phyloP scores from a whole-genome alignment of 805 yeast species.

The Lachancea nothofagi region DNA sequence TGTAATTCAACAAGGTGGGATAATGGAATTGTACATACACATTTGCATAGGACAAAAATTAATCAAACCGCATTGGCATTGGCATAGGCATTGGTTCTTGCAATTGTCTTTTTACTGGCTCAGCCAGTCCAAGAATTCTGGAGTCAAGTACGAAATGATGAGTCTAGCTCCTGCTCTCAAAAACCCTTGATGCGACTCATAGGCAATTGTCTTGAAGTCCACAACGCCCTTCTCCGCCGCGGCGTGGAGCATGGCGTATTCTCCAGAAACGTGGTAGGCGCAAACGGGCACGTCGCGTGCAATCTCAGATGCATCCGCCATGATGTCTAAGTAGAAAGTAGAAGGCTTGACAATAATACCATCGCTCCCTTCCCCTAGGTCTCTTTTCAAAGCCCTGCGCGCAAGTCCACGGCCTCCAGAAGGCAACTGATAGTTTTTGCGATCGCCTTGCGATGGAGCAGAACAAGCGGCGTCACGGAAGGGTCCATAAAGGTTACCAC shows the following conservation, averaged over 20 bases:
- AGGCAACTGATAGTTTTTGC: constrained; percentile 90
- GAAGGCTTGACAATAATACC: constrained; percentile 95
- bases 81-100: not conserved
- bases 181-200: constrained; percentile 86
- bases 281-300: constrained; percentile 84
- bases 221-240: constrained; percentile 94
- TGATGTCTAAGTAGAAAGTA: constrained; percentile 87
- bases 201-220: constrained; percentile 70
- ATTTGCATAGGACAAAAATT: constrained; percentile 2
- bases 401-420: constrained; percentile 91
- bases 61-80: not conserved
- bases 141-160: constrained; percentile 88
- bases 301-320: constrained; percentile 78
- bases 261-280: constrained; percentile 96
- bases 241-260: constrained; percentile 95
- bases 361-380: constrained; percentile 88
- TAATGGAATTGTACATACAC: too few relatives aligned
- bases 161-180: constrained; percentile 94
- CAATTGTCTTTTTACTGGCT: constrained; percentile 28
- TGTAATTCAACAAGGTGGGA: too few relatives aligned
- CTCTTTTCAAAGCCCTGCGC: constrained; percentile 82
- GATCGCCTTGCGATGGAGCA: constrained; percentile 82
- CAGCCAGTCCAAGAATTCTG: constrained; percentile 93
- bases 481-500: constrained; percentile 91
- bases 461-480: constrained; percentile 97